Evolutionary conservation across 140 eudicot species (phyloP).

Genomic region (Anethum foeniculum): DNA sequence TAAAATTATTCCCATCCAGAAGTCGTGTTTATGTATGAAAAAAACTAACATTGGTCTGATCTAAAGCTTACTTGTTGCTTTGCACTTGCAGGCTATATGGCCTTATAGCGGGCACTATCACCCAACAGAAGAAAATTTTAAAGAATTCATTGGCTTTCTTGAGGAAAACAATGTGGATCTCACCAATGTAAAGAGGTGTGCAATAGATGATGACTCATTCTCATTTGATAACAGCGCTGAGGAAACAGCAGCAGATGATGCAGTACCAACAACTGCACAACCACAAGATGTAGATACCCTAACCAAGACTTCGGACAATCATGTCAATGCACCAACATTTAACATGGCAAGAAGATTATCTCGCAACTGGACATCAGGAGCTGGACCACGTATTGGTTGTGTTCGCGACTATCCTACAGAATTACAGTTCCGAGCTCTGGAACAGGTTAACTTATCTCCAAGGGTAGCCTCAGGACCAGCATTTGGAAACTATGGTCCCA

Average conservation of each 20-base stretch:
- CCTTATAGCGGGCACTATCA: constrained; percentile 95
- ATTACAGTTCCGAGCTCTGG: constrained; percentile 81
- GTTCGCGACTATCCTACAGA: constrained; percentile 82
- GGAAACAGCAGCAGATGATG: constrained; percentile 22
- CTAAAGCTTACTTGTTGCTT: background rate
- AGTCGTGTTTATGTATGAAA: background rate
- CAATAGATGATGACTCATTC: constrained; percentile 60
- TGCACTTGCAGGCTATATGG: constrained; percentile 73
- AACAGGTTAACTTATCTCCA: constrained; percentile 86
- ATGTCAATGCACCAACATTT: constrained; percentile 16
- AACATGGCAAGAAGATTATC: constrained; percentile 54
- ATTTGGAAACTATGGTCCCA: constrained; percentile 47
- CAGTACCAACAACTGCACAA: constrained; percentile 22
- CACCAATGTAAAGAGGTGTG: constrained; percentile 75
- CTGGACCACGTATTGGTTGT: constrained; percentile 76
- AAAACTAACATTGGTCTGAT: background rate
- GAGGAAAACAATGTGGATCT: constrained; percentile 79
- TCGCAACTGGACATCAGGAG: constrained; percentile 73
- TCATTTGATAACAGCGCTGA: constrained; percentile 34
- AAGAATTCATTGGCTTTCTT: constrained; percentile 73
- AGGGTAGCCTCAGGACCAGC: constrained; percentile 30
- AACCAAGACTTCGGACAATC: background rate
- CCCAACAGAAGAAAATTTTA: constrained; percentile 91
- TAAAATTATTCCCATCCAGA: background rate
- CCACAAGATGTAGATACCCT: constrained; percentile 12